These are phyloP conservation scores for Xylariaceae sp. DNA, from an alignment of 2,329 filamentous ascomycete genomes.

Conservation along the genomic window DNA sequence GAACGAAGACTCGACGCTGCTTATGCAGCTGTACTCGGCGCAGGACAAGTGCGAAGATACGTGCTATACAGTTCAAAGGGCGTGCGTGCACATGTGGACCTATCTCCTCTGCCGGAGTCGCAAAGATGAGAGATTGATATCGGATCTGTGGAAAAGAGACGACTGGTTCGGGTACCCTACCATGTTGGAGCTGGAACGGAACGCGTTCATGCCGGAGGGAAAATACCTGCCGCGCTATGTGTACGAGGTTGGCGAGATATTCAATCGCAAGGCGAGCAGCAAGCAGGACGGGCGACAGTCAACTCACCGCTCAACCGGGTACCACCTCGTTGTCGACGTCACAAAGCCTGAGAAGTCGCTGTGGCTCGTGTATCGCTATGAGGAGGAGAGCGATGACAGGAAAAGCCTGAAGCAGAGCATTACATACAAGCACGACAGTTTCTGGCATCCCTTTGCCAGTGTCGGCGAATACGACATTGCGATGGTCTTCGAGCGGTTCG, in stretches of 20 bases:
- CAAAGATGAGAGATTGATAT: constrained; percentile 13
- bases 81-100: constrained; percentile 18
- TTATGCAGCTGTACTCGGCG: constrained; percentile 18
- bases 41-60: constrained; percentile 18
- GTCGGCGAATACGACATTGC: constrained; percentile 19
- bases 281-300: constrained; percentile 15
- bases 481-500: constrained; percentile 16
- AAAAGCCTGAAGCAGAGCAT: constrained; percentile 15
- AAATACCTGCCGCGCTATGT: constrained; percentile 19
- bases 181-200: constrained; percentile 17
- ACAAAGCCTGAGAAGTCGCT: constrained; percentile 18
- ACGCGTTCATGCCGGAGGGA: constrained; percentile 9
- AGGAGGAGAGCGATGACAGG: constrained; percentile 11
- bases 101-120: constrained; percentile 16
- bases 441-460: constrained; percentile 19
- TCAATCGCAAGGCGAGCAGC: constrained; percentile 15
- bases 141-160: constrained; percentile 15
- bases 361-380: constrained; percentile 19
- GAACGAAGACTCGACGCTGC: constrained; percentile 12
- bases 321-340: constrained; percentile 19
- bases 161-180: constrained; percentile 16
- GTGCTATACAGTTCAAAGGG: constrained; percentile 18
- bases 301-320: constrained; percentile 19
- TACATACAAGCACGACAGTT: constrained; percentile 18
- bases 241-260: constrained; percentile 20